Base-by-base conservation (phyloP, 257 asterid species). In the Verbena officinalis region DNA sequence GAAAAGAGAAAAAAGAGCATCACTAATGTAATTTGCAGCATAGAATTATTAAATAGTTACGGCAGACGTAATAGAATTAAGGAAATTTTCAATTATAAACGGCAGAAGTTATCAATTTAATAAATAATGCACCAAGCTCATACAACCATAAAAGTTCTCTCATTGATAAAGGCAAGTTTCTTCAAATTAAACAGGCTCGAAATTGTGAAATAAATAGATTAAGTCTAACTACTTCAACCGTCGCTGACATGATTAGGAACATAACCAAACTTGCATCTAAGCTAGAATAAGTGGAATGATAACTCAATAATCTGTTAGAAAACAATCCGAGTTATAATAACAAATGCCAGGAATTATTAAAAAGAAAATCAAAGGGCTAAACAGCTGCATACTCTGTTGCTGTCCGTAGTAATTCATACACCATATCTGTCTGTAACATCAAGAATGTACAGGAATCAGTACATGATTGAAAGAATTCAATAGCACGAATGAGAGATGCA, bases 401-500 rank as follows among this genome's bases (percentile, higher is more conserved):
- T 9, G 99, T 90, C 64, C 98, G 94, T 53, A 90, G 86, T 70
- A 94, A 81, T 77, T 94, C 99, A 77, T 94, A 94, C 83, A 94
- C 99, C 96, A 90, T 94, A 73, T 86, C 95, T 14, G 99, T 94
- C 98, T 94, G 96, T 33, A 52, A 49, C 65, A 79, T 74, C 42
- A 55, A 80, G 30, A 73, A 59, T 50, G 62, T 59, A 42, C 55
- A 38, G 62, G 68, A 31, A 69, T 75, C 58, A 81, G 80, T 22
- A 61, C 16, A 24, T 48, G 60, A 55, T 43, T 19, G 23, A 16
- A 27, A 23, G 39, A 55, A 59, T 23, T 7, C 31, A 65, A 44
- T 15, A 71, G 55, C 60, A 33, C 40, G 11, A 12, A 61, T 40
- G 19, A 68, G 51, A 61, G 11, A 67, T 56, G 30, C 63, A 50